phyloP scores from a whole-genome alignment of 306 rosid species.

The Pterocarpus santalinus region DNA sequence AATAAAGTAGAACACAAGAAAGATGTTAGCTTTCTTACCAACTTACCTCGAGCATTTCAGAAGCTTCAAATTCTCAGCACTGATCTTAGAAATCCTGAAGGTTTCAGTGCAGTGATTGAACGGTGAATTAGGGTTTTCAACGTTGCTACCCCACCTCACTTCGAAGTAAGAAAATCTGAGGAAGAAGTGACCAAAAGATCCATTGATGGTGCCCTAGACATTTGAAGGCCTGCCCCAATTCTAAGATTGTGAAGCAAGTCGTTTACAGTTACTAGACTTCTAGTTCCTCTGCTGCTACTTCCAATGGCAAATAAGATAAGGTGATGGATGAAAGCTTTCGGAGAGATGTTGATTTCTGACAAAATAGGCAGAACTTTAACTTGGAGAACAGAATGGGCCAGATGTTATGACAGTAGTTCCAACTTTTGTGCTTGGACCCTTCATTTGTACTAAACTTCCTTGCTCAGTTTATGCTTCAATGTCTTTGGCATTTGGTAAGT shows the following conservation, averaged over 20 bases:
- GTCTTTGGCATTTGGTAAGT: too few relatives aligned
- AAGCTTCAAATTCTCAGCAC: conserved; percentile 54
- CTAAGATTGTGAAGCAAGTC: conserved; percentile 55
- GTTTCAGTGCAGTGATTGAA: conserved; percentile 51
- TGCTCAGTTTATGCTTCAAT: too few relatives aligned
- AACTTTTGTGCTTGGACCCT: background rate
- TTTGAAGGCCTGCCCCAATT: conserved; percentile 50
- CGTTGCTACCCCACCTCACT: conserved; percentile 45
- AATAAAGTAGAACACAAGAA: background rate
- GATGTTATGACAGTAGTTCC: background rate
- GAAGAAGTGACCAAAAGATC: conserved; percentile 47
- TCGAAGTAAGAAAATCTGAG: conserved; percentile 43
- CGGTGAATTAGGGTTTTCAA: conserved; percentile 58
- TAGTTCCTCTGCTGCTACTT: background rate
- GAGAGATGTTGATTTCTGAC: background rate
- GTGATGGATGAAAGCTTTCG: background rate
- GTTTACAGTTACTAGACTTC: background rate
- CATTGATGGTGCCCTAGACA: conserved; percentile 54
- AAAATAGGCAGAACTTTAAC: too few relatives aligned
- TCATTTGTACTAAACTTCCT: too few relatives aligned
- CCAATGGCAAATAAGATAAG: background rate
- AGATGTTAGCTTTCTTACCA: conserved; percentile 52
- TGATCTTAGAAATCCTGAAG: conserved; percentile 54
- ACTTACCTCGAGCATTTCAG: conserved; percentile 55
- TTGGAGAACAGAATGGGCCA: too few relatives aligned